Percentiles rank a stretch among this genome's conserved stretches.
These are phyloP conservation scores for Thielaviopsis ethacetica DNA, from an alignment of 2,329 filamentous ascomycete species.

Conservation along the genomic window DNA sequence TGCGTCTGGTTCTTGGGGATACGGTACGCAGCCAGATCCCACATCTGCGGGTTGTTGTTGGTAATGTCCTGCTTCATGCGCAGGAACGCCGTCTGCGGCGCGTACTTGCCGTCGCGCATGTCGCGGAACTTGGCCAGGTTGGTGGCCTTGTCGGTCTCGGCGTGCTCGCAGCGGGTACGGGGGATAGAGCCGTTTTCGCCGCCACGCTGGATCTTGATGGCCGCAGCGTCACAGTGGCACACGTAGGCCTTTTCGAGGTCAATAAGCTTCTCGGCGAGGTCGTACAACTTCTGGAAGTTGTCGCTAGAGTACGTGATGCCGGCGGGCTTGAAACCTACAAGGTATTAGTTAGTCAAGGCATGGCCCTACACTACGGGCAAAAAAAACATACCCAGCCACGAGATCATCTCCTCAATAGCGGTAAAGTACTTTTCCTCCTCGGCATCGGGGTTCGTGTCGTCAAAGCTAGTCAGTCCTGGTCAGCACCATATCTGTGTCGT, in stretches of 20 bases:
- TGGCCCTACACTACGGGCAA: background rate
- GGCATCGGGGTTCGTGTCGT: constrained; percentile 89
- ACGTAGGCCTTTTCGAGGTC: constrained; percentile 58
- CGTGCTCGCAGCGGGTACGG: constrained; percentile 67
- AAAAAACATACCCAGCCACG: constrained; percentile 48
- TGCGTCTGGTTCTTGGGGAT: constrained; percentile 54
- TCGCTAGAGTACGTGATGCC: constrained; percentile 78
- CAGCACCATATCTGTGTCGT: background rate
- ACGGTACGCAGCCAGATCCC: constrained; percentile 85
- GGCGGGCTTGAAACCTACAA: constrained; percentile 49
- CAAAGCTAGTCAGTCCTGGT: constrained; percentile 40
- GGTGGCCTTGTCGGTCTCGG: constrained; percentile 55
- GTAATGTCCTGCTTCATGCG: constrained; percentile 86
- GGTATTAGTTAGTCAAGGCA: background rate
- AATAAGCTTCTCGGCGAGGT: constrained; percentile 75
- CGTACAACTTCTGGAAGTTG: constrained; percentile 77
- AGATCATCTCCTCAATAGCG: constrained; percentile 75
- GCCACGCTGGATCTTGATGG: constrained; percentile 77
- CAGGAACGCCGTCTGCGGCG: constrained; percentile 65
- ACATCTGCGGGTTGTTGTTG: constrained; percentile 84
- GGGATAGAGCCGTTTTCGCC: constrained; percentile 52
- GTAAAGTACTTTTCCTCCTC: constrained; percentile 82
- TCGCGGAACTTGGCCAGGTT: constrained; percentile 71
- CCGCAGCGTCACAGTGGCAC: constrained; percentile 68
- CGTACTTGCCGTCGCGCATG: constrained; percentile 86